Evolutionary conservation across 257 asterid species (phyloP).

Genomic region (Primulina huaijiensis): DNA sequence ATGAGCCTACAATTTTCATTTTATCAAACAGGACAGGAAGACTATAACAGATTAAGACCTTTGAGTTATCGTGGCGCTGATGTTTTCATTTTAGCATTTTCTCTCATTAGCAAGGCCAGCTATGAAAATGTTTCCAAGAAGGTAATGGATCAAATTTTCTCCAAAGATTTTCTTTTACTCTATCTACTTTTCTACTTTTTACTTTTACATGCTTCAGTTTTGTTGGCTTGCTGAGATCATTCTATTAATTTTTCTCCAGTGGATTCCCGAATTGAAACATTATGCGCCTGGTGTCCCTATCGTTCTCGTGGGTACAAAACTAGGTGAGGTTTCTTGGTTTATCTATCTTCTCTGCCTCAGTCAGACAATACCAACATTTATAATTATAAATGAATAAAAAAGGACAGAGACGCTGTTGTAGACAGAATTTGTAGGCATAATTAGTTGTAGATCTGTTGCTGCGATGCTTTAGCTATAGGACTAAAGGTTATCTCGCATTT

Average conservation of each 20-base stretch:
- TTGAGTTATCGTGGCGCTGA: conserved; percentile 60
- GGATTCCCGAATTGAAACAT: conserved; percentile 64
- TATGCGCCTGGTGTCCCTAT: conserved; percentile 62
- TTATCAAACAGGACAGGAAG: conserved; percentile 46
- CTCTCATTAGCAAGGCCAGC: conserved; percentile 60
- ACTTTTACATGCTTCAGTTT: neutral
- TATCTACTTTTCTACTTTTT: neutral
- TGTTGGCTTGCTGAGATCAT: neutral
- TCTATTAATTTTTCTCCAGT: conserved; percentile 29
- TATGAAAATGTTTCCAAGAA: conserved; percentile 56
- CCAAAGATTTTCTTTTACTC: neutral
- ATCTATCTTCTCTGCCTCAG: too few relatives aligned
- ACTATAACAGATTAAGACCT: conserved; percentile 54
- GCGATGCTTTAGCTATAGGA: too few relatives aligned
- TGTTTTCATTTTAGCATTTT: conserved; percentile 57
- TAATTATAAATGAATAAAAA: too few relatives aligned
- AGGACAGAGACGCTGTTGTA: too few relatives aligned
- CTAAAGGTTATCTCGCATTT: too few relatives aligned
- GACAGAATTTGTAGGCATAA: too few relatives aligned
- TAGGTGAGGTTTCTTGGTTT: conserved; percentile 29
- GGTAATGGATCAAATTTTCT: conserved; percentile 24
- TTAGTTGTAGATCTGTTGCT: too few relatives aligned
- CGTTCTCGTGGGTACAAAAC: conserved; percentile 55
- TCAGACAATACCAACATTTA: too few relatives aligned
- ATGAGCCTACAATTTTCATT: neutral